Evolutionary conservation across 2,329 filamentous ascomycete genomes (phyloP), one percentile per base, ranked within the genome.

Genomic region (Pestalotiopsis sp.): DNA sequence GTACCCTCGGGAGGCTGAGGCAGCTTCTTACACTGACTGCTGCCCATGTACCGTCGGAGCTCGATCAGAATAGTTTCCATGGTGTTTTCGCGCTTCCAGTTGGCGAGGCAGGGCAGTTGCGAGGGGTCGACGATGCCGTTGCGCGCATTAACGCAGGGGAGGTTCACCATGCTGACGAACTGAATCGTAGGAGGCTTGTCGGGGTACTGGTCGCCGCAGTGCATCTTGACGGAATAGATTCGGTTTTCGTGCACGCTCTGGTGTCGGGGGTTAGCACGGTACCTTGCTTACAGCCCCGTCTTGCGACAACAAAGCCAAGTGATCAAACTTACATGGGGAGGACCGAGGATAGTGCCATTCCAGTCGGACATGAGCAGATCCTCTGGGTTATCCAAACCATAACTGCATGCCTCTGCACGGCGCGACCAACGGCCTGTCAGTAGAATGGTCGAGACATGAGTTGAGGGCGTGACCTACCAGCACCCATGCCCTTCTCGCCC

Each of bases 291-390:
- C 23, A 14, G 23, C 13, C 27, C 11, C 38, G 13, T 62, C 9
- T 39, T 13, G 2, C 14, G 49, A 14, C 66, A 62, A 13, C n/a
- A 11, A 12, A 39, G 59, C 6, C 27, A 62, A 25, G 62, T 25
- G 45, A 67, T 52, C 49, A 41, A n/a, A 84, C 93, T 78, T 86
- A 98, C 96, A 81, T 98, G 95, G 80, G 96, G 95, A 74, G 96
- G 96, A 1, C 96, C 96, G 64, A 98, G 90, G 73, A 99, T 98
- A 17, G 96, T 99, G 77, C 95, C 96, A 78, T 97, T 97, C 96
- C 96, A 99, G 86, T 98, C 94, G 72, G 93, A 95, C 95, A 99
- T 97, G 81, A 96, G 89, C 72, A 98, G 89, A 78, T 99, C 96
- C 78, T 98, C 95, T 62, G 93, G 91, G 80, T 98, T 94, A 73